Conservation (phyloP, 1,139 yeast species). For the Arxiozyma slooffiae region DNA sequence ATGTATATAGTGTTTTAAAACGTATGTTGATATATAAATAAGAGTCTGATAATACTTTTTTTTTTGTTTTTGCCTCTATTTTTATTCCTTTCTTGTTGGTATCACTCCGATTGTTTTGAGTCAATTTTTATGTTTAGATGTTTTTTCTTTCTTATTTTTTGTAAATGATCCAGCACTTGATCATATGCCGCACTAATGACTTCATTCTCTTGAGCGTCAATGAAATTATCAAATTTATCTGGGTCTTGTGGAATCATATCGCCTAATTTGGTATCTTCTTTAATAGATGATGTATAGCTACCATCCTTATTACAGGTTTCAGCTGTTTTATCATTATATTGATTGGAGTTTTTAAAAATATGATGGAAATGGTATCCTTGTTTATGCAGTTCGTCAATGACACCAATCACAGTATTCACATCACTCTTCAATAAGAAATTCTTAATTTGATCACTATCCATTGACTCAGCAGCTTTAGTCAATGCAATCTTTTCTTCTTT, state of each 20-base stretch:
- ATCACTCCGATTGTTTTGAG: not conserved
- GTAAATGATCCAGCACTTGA: constrained; percentile 38
- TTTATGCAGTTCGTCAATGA: constrained; percentile 41
- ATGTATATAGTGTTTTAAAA: not conserved
- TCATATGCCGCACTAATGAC: constrained; percentile 44
- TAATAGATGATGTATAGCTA: not conserved
- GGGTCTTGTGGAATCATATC: constrained; percentile 8
- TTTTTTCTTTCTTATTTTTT: constrained; percentile 28
- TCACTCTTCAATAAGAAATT: constrained; percentile 43
- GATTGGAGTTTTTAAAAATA: constrained; percentile 35
- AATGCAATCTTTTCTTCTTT: constrained; percentile 14
- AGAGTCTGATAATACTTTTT: not conserved
- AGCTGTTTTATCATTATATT: not conserved
- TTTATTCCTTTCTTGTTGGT: too few relatives aligned
- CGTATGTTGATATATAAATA: too few relatives aligned
- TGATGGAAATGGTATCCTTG: constrained; percentile 45
- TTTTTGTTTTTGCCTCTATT: not conserved
- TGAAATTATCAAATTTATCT: constrained; percentile 6
- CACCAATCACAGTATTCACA: constrained; percentile 42
- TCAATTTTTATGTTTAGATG: not conserved
- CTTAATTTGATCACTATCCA: constrained; percentile 47
- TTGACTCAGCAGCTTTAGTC: constrained; percentile 22
- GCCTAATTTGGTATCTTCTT: not conserved
- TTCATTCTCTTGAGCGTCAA: constrained; percentile 23
- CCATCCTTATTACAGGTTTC: not conserved